Base-by-base conservation (phyloP, 352 stramenopile genomes). In the Phytophthora cactorum region DNA sequence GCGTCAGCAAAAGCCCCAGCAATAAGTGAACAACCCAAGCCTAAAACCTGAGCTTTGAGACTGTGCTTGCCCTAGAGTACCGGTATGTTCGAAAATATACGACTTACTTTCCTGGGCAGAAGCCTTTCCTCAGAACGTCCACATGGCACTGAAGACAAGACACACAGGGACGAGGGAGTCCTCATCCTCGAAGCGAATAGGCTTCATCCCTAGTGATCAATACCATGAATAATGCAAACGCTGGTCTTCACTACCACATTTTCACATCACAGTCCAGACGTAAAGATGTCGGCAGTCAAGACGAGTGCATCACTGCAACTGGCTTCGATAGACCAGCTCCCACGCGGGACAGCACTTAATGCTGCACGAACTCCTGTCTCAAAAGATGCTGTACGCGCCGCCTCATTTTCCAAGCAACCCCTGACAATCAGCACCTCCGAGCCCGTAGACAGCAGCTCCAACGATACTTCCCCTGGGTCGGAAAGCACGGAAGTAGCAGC, bases 281-380 rank as follows among this genome's bases (percentile, higher is more conserved):
- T 49, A 60, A 64, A 31, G n/a, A 75, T 75, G 67, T 5, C 52
- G 17, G 39, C 56, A 53, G 39, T 59, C 45, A 66, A 70, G 22
- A 41, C 43, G 7, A 64, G 43, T 8, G 22, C 43, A 29, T 49
- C n/a, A 12, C 22, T 31, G n/a, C 34, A 64, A 8, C 27, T 32
- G 38, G 31, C 32, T 1, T 50, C 49, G 10, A 47, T 70, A 28
- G 70, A 79, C 39, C 62, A 78, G n/a, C 68, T 87, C 1, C 81
- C 81, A 4, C 79, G 82, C 7, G 81, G 81, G 7, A 74, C 76
- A 3, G 81, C 75, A 22, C 74, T 82, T 17, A 71, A 82, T 46
- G 81, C 76, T n/a, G 83, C 84, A 25, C 75, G 79, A 11, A 87
- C 79, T 12, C 50, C 54, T 5, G 15, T 34, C 6, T 28, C 47